Conservation (phyloP, 257 asterid genomes). For the Craterostigma plantagineum region DNA sequence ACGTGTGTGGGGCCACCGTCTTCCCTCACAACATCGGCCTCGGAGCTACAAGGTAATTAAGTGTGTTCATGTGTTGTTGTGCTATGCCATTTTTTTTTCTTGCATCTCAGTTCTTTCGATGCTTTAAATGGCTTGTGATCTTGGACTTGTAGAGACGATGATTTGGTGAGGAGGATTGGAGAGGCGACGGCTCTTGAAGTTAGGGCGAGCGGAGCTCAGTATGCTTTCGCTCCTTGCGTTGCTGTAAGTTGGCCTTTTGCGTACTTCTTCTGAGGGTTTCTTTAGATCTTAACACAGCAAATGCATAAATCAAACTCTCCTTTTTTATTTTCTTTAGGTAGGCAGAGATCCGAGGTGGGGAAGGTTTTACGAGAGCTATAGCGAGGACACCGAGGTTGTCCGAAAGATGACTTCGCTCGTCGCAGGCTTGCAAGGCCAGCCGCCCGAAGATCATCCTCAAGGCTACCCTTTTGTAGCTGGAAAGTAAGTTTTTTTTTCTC, state of each 20-base stretch:
- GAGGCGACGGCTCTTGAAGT: slow-evolving; percentile 89
- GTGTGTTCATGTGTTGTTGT: too few species aligned
- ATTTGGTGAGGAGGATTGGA: slow-evolving; percentile 58
- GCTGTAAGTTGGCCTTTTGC: slow-evolving; percentile 85
- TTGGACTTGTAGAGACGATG: slow-evolving; percentile 29
- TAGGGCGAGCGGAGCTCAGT: slow-evolving; percentile 80
- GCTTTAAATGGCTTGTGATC: slow-evolving; percentile 3
- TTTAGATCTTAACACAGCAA: not conserved
- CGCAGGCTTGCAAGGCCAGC: slow-evolving; percentile 82
- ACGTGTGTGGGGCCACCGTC: slow-evolving; percentile 80
- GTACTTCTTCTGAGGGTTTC: not conserved
- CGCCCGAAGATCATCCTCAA: slow-evolving; percentile 69
- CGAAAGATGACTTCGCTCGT: slow-evolving; percentile 64
- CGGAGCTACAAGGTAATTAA: slow-evolving; percentile 78
- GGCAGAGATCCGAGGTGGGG: slow-evolving; percentile 98
- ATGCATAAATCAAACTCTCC: too few species aligned
- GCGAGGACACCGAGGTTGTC: slow-evolving; percentile 76
- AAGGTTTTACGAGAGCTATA: slow-evolving; percentile 75
- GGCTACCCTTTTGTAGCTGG: slow-evolving; percentile 95
- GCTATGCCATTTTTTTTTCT: too few species aligned
- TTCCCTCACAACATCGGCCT: slow-evolving; percentile 89
- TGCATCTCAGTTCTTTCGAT: not conserved
- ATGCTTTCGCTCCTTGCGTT: slow-evolving; percentile 94
- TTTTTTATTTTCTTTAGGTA: slow-evolving; percentile 51
- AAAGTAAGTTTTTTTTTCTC: slow-evolving; percentile 24